Percentiles rank a stretch among this genome's conserved stretches.
Conservation (phyloP, 306 rosid genomes). For the Vigna angularis region DNA sequence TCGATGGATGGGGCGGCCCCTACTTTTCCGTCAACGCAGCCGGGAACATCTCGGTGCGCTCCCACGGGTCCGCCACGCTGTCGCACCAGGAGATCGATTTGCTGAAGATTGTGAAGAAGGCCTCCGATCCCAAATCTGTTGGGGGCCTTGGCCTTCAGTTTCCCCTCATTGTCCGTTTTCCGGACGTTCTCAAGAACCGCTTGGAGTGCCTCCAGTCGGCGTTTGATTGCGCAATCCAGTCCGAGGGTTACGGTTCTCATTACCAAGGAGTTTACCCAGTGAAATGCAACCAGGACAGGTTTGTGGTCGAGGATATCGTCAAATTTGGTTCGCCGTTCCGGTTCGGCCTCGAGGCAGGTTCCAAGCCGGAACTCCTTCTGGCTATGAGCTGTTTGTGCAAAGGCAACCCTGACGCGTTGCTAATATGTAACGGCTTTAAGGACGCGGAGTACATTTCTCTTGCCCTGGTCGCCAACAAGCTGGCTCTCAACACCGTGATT, state of each 20-base stretch:
- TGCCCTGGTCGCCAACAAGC: constrained; percentile 77
- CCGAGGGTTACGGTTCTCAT: constrained; percentile 68
- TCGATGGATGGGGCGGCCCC: constrained; percentile 83
- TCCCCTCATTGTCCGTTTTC: constrained; percentile 80
- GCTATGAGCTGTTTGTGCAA: constrained; percentile 93
- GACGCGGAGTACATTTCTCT: constrained; percentile 76
- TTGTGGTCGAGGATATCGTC: constrained; percentile 87
- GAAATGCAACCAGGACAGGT: constrained; percentile 91
- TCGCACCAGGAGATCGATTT: constrained; percentile 91
- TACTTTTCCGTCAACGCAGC: constrained; percentile 73
- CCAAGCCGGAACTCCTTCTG: constrained; percentile 87
- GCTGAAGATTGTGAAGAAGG: constrained; percentile 78
- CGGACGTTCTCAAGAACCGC: constrained; percentile 77
- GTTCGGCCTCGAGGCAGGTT: constrained; percentile 92
- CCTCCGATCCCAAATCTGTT: constrained; percentile 63
- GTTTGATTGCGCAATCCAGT: constrained; percentile 68
- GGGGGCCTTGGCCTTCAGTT: constrained; percentile 85
- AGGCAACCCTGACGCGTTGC: constrained; percentile 68
- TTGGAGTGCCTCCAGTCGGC: constrained; percentile 79
- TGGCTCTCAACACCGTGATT: constrained; percentile 74
- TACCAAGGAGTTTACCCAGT: constrained; percentile 97
- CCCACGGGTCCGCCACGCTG: constrained; percentile 65
- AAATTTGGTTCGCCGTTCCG: constrained; percentile 70
- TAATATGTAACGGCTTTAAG: constrained; percentile 84
- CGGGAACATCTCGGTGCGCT: constrained; percentile 75